Conservation (phyloP, 805 yeast genomes). For the Ogataea pini region DNA sequence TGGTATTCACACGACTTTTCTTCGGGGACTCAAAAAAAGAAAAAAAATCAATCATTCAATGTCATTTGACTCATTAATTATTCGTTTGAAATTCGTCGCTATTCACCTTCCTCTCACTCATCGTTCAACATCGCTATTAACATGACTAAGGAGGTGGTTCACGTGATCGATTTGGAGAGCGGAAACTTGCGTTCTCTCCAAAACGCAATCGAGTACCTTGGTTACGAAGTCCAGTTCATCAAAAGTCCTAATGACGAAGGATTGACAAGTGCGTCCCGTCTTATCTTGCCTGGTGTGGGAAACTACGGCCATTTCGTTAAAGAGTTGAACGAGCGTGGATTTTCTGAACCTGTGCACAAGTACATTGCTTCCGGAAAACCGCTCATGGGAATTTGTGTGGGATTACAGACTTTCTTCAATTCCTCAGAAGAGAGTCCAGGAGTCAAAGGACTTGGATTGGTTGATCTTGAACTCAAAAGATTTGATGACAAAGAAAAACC, state of each 20-base stretch:
- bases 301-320: conserved; percentile 92
- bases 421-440: conserved; percentile 75
- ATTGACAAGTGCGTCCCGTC: conserved; percentile 47
- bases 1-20: conserved; percentile 11
- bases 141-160: conserved; percentile 39
- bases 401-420: conserved; percentile 80
- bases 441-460: conserved; percentile 56
- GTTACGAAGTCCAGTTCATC: conserved; percentile 66
- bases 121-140: not conserved
- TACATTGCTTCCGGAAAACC: conserved; percentile 80
- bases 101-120: not conserved
- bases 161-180: conserved; percentile 89
- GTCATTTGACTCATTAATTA: no score
- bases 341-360: conserved; percentile 62
- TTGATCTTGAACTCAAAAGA: conserved; percentile 54
- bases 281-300: conserved; percentile 96
- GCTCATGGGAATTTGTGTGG: conserved; percentile 97
- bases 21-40: not conserved
- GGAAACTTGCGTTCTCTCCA: conserved; percentile 89
- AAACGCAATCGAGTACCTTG: conserved; percentile 81
- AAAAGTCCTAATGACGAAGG: conserved; percentile 56
- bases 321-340: conserved; percentile 59
- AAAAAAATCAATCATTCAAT: not conserved
- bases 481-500: conserved; percentile 69
- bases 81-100: no score